Conservation (phyloP, 352 stramenopile genomes). For the Globisporangium mamillatum region DNA sequence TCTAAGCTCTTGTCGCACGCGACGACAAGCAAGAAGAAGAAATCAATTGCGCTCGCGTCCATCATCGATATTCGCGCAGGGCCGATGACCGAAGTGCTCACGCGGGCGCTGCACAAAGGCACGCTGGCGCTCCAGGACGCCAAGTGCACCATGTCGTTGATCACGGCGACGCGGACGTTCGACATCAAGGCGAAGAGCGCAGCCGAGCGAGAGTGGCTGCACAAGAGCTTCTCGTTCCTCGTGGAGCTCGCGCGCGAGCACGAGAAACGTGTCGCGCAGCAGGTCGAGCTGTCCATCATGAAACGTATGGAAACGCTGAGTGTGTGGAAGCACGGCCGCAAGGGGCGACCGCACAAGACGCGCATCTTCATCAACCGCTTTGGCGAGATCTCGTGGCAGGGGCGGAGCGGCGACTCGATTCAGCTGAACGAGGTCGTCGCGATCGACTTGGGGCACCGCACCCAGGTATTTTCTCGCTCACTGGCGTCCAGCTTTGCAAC, state of each 20-base stretch:
- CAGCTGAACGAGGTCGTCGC: conserved; percentile 68
- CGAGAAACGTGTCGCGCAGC: conserved; percentile 65
- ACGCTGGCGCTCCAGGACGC: conserved; percentile 51
- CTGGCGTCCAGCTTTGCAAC: conserved; percentile 29
- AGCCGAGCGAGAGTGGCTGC: conserved; percentile 74
- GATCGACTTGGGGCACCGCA: conserved; percentile 57
- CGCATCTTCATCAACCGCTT: conserved; percentile 78
- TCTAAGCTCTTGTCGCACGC: conserved; percentile 59
- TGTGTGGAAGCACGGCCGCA: conserved; percentile 80
- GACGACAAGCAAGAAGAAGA: conserved; percentile 54
- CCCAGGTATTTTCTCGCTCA: conserved; percentile 61
- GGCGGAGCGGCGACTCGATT: conserved; percentile 70
- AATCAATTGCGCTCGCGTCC: conserved; percentile 55
- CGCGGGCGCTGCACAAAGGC: conserved; percentile 66
- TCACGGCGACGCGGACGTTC: conserved; percentile 70
- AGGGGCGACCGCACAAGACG: conserved; percentile 81
- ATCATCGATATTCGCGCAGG: conserved; percentile 56
- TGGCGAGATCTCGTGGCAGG: conserved; percentile 80
- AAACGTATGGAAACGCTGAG: conserved; percentile 69
- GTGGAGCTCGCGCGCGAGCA: conserved; percentile 71
- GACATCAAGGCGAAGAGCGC: conserved; percentile 70
- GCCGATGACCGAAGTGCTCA: conserved; percentile 60
- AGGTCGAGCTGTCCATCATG: conserved; percentile 85
- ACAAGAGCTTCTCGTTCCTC: conserved; percentile 69
- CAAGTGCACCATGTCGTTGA: conserved; percentile 74